A percentile compares a stretch with the other conserved stretches of the same genome.
phyloP scores from a whole-genome alignment of 1,284 basidiomycete species.

The Golubevia sp. region DNA sequence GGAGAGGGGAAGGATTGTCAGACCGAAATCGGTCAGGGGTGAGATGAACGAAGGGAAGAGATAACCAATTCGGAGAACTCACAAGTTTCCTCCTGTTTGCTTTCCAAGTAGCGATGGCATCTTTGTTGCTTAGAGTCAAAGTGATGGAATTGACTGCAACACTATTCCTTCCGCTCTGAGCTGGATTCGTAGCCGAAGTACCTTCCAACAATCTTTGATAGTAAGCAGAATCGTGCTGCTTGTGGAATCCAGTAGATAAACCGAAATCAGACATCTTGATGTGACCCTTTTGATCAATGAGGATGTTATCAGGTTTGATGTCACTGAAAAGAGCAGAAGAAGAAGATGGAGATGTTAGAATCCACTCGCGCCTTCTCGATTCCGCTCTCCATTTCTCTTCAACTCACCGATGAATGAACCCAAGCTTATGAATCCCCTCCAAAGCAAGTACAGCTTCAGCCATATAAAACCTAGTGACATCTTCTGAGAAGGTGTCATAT shows the following conservation, averaged over 20 bases:
- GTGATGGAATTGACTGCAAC: slow-evolving; percentile 61
- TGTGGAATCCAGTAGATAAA: slow-evolving; percentile 91
- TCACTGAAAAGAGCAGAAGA: slow-evolving; percentile 69
- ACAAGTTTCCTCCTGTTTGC: slow-evolving; percentile 94
- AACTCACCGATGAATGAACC: slow-evolving; percentile 82
- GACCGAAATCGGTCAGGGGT: too few relatives aligned
- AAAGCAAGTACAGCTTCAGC: slow-evolving; percentile 97
- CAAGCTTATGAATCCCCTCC: slow-evolving; percentile 95
- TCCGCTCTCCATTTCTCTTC: too few relatives aligned
- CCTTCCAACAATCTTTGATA: slow-evolving; percentile 88
- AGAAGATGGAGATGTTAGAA: neutral
- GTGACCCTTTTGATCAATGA: slow-evolving; percentile 91
- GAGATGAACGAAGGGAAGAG: neutral
- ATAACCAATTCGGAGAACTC: slow-evolving; percentile 56
- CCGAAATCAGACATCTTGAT: slow-evolving; percentile 96
- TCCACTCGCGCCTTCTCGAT: too few relatives aligned
- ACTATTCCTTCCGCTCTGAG: slow-evolving; percentile 51
- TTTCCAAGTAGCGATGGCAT: slow-evolving; percentile 81
- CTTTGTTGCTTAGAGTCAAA: slow-evolving; percentile 54
- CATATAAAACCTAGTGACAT: slow-evolving; percentile 98
- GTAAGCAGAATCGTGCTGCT: slow-evolving; percentile 89
- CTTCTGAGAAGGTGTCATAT: slow-evolving; percentile 98
- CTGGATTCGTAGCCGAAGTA: slow-evolving; percentile 22
- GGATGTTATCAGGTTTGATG: slow-evolving; percentile 96
- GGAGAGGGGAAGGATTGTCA: neutral